Evolutionary conservation across 352 stramenopile species (phyloP).

Genomic region (Paralagenidium karlingii): DNA sequence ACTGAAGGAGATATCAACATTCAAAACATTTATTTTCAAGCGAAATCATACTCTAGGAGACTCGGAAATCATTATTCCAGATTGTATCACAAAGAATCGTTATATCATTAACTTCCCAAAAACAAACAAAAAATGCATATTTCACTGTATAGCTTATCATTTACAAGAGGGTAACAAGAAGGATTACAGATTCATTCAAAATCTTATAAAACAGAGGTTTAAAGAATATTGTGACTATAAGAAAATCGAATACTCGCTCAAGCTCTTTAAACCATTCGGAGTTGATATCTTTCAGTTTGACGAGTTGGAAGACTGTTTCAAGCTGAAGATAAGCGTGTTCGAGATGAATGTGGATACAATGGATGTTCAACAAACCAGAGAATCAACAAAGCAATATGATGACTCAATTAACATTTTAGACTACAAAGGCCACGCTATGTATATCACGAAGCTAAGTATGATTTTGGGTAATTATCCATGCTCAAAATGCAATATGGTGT

Average conservation of each 20-base stretch:
- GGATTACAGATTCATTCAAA: too few relatives aligned
- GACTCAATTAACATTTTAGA: too few relatives aligned
- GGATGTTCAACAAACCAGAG: neutral
- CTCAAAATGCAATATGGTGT: too few relatives aligned
- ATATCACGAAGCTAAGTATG: too few relatives aligned
- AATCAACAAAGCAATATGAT: neutral
- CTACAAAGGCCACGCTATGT: too few relatives aligned
- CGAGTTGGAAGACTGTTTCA: conserved; percentile 6
- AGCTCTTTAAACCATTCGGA: neutral
- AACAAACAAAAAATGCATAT: conserved; percentile 6
- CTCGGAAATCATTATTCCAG: too few relatives aligned
- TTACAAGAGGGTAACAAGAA: too few relatives aligned
- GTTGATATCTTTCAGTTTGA: conserved; percentile 8
- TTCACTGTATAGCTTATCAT: conserved; percentile 7
- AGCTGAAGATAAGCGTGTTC: conserved; percentile 3
- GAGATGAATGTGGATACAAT: neutral
- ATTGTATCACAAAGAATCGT: conserved; percentile 1
- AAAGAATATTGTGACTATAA: too few relatives aligned
- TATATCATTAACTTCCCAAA: conserved; percentile 4
- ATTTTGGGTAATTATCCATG: too few relatives aligned
- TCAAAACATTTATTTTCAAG: neutral
- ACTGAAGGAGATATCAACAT: too few relatives aligned
- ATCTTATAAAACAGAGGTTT: neutral
- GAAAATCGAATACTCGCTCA: too few relatives aligned
- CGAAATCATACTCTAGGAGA: conserved; percentile 2